phyloP scores from a whole-genome alignment of 2,329 filamentous ascomycete species.

The Exophiala dermatitidis region DNA sequence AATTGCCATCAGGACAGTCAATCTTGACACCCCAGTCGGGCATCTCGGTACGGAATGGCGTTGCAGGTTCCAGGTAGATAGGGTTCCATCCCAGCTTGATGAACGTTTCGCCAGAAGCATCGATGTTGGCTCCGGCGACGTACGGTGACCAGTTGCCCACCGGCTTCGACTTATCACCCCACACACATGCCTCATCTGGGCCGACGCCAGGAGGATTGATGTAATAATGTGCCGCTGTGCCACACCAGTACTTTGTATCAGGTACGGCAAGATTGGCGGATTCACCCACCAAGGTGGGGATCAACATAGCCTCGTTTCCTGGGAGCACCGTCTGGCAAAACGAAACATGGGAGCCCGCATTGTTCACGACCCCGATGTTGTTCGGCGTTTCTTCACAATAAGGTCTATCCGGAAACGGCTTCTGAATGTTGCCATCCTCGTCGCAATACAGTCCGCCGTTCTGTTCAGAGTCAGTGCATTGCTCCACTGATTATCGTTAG shows the following conservation, averaged over 20 bases:
- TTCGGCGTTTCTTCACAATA: constrained; percentile 66
- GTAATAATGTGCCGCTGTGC: constrained; percentile 70
- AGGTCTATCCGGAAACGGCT: constrained; percentile 60
- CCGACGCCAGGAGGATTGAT: constrained; percentile 65
- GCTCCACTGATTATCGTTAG: constrained; percentile 1
- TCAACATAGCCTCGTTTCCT: constrained; percentile 75
- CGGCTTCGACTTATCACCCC: constrained; percentile 58
- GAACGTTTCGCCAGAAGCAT: constrained; percentile 57
- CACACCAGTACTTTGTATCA: constrained; percentile 60
- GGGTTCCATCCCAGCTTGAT: constrained; percentile 74
- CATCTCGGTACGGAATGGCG: constrained; percentile 48
- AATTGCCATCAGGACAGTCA: constrained; percentile 58
- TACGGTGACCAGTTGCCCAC: constrained; percentile 72
- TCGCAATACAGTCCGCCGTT: constrained; percentile 70
- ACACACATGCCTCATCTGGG: constrained; percentile 58
- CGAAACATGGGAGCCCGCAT: constrained; percentile 54
- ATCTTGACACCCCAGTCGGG: constrained; percentile 64
- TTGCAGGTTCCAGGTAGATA: constrained; percentile 53
- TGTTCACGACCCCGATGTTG: constrained; percentile 59
- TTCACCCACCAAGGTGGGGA: constrained; percentile 59
- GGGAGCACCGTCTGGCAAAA: constrained; percentile 76
- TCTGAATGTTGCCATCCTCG: constrained; percentile 55
- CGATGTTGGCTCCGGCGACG: constrained; percentile 68
- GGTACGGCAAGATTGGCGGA: constrained; percentile 62
- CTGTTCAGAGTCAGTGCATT: constrained; percentile 36